Evolutionary conservation across 352 stramenopile species (phyloP).

Genomic region (Albugo laibachii): DNA sequence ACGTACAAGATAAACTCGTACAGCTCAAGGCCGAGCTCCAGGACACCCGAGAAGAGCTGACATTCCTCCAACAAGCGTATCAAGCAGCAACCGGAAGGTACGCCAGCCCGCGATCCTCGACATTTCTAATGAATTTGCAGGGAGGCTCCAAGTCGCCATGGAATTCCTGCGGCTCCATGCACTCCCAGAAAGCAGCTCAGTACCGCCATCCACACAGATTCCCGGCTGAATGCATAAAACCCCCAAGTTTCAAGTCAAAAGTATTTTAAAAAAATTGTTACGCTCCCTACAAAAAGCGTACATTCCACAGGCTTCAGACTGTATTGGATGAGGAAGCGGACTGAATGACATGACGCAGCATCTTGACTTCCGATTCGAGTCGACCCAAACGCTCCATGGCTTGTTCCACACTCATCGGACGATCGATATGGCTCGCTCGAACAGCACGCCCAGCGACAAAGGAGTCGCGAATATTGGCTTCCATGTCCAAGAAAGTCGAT

Average conservation of each 20-base stretch:
- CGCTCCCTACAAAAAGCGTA: too few relatives aligned
- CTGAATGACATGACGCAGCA: conserved; percentile 42
- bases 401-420: conserved; percentile 42
- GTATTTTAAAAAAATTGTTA: too few relatives aligned
- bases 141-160: conserved; percentile 2
- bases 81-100: conserved; percentile 27
- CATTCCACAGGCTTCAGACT: too few relatives aligned
- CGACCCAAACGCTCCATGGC: conserved; percentile 50
- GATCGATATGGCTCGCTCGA: conserved; percentile 13
- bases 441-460: conserved; percentile 59
- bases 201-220: conserved; percentile 24
- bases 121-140: conserved; percentile 10
- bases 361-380: conserved; percentile 44
- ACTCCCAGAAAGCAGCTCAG: conserved; percentile 11
- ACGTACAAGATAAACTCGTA: conserved; percentile 31
- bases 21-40: conserved; percentile 23
- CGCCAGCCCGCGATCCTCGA: not conserved
- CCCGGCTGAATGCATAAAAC: conserved; percentile 14
- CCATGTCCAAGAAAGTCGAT: conserved; percentile 29
- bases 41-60: conserved; percentile 18
- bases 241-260: too few relatives aligned
- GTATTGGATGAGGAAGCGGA: conserved; percentile 9
- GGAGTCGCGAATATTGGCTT: conserved; percentile 53
- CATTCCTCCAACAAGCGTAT: conserved; percentile 31
- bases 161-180: not conserved